Evolutionary conservation across 441 rosid species (phyloP).

Genomic region (Heliophila coronopifolia): DNA sequence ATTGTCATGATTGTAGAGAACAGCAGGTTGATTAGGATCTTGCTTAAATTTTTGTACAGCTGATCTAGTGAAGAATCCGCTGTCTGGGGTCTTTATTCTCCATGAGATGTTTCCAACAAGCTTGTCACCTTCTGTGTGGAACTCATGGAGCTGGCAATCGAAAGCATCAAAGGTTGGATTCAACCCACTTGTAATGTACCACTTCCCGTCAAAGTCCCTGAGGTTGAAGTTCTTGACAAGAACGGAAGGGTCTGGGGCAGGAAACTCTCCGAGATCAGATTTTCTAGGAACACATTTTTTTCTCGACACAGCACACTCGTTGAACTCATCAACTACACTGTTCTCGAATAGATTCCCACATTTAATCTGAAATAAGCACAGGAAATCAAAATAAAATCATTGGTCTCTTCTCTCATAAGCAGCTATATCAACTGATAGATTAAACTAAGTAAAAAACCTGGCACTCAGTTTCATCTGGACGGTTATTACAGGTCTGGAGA

Average conservation of each 20-base stretch:
- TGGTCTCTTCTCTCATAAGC: not conserved
- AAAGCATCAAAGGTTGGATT: slow-evolving; percentile 83
- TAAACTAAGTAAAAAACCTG: slow-evolving; percentile 48
- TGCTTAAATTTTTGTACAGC: slow-evolving; percentile 64
- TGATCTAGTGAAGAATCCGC: slow-evolving; percentile 74
- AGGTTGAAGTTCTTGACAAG: slow-evolving; percentile 70
- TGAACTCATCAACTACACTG: slow-evolving; percentile 81
- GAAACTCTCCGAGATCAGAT: slow-evolving; percentile 83
- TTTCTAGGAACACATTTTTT: slow-evolving; percentile 84
- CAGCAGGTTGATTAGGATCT: slow-evolving; percentile 66
- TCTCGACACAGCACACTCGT: slow-evolving; percentile 84
- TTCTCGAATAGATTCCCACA: slow-evolving; percentile 87
- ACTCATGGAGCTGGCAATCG: slow-evolving; percentile 84
- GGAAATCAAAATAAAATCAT: not conserved
- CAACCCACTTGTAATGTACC: slow-evolving; percentile 87
- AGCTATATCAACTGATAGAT: not conserved
- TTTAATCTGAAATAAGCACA: slow-evolving; percentile 53
- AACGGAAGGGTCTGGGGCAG: slow-evolving; percentile 74
- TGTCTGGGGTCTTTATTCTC: slow-evolving; percentile 77
- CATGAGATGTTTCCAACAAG: slow-evolving; percentile 75
- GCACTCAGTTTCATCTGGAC: slow-evolving; percentile 92
- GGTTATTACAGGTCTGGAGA: slow-evolving; percentile 89
- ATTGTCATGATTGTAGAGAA: slow-evolving; percentile 77
- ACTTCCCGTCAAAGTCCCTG: slow-evolving; percentile 68
- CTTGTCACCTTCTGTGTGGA: slow-evolving; percentile 57